Base-by-base conservation (phyloP, 2,329 filamentous ascomycete species). In the Sporothrix pallida region DNA sequence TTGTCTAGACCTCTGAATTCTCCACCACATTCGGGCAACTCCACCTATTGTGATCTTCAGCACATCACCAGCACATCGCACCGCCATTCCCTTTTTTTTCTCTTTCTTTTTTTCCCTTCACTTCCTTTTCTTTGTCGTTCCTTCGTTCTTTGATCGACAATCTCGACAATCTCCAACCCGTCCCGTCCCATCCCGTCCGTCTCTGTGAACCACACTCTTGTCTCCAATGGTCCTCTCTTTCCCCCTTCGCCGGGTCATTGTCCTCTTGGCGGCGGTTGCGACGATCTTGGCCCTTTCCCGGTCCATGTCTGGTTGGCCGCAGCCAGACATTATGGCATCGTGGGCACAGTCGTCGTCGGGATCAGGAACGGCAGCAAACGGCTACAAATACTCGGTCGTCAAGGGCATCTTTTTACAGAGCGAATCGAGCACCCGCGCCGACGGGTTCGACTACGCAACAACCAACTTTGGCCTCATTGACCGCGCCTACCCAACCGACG, bases 401-500 rank as follows among this genome's bases (percentile, higher is more conserved):
- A 56, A 63, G 4, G 71, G 71, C 71, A 15, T 72, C 60, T 72
- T 72, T 12, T 50, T 58, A 12, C 71, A 72, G 48, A 63, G 62
- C 48, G 71, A 72, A 37, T 20, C 71, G 5, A 67, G 71, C 71
- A 72, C 71, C 10, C 31, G 20, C 60, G 58, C 71, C n/a, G 37
- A 23, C 17, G 48, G 60, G 10, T 72, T 72, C 37, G 71, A 72
- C 71, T 72, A 72, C 44, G 71, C 71, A 3, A 46, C 71, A 1
- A 31, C 60, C 48, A 67, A 72, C 50, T 72, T 72, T 26, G 71
- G 71, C 31, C 60, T 72, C 12, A 72, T 67, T 7, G n/a, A 46
- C n/a, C 71, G 71, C 26, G 20, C 71, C 12, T 72, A 72, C 20
- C 60, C 71, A 31, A 72, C 71, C 3, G 71, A 72, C 44, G 46